Evolutionary conservation across 2,329 filamentous ascomycete genomes (phyloP).

Genomic region (Colletotrichum sp.): DNA sequence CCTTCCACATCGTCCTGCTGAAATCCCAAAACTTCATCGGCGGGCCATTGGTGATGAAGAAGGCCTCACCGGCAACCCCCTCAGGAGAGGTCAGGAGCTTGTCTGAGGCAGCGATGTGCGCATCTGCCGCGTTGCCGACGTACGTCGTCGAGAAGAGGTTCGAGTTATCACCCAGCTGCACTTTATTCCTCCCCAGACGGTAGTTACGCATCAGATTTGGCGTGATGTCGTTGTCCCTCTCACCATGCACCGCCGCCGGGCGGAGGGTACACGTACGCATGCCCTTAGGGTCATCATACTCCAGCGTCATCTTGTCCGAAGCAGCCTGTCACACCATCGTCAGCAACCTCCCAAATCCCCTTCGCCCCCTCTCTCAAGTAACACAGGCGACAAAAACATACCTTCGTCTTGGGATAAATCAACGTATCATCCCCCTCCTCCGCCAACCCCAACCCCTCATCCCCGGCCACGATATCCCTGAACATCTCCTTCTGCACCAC

Average conservation of each 20-base stretch:
- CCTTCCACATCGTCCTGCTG: conserved; percentile 58
- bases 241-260: conserved; percentile 21
- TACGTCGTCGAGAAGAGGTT: conserved; percentile 73
- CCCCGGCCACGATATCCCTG: conserved; percentile 62
- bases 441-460: conserved; percentile 59
- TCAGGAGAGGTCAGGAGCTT: conserved; percentile 54
- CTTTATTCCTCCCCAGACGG: conserved; percentile 56
- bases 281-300: neutral
- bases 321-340: neutral
- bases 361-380: neutral
- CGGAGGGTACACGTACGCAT: conserved; percentile 22
- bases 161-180: conserved; percentile 64
- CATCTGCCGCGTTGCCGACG: conserved; percentile 67
- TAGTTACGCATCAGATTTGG: conserved; percentile 61
- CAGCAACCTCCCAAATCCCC: neutral
- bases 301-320: conserved; percentile 18
- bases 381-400: conserved; percentile 25
- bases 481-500: conserved; percentile 64
- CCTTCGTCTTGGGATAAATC: conserved; percentile 67
- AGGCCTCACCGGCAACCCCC: conserved; percentile 62
- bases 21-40: conserved; percentile 69
- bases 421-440: conserved; percentile 3
- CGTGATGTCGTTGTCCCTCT: conserved; percentile 58
- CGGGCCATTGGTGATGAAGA: conserved; percentile 70
- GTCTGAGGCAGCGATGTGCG: conserved; percentile 64